Evolutionary conservation across 805 yeast species (phyloP).

Genomic region (Teunomyces panamensis): DNA sequence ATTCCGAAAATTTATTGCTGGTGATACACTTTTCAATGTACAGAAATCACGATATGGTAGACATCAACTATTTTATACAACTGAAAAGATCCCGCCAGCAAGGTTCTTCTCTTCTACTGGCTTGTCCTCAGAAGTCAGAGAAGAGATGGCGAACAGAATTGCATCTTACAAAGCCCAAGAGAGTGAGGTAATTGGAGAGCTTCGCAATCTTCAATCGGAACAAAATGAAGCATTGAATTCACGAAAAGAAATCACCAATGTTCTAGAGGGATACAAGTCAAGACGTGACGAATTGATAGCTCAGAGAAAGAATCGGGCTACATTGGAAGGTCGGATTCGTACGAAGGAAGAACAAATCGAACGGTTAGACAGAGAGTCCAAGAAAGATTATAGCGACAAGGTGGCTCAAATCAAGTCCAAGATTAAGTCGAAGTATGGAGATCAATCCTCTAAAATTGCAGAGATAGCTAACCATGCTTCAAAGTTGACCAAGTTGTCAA

Average conservation of each 20-base stretch:
- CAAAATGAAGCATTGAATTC: conserved; percentile 13
- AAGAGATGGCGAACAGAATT: conserved; percentile 10
- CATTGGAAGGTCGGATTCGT: conserved; percentile 22
- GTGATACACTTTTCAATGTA: conserved; percentile 50
- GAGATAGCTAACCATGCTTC: conserved; percentile 22
- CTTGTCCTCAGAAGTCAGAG: conserved; percentile 25
- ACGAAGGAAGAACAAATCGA: conserved; percentile 25
- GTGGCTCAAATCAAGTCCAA: conserved; percentile 29
- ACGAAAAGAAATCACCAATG: conserved; percentile 9
- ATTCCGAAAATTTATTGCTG: conserved; percentile 60
- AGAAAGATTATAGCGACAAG: conserved; percentile 41
- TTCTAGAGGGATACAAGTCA: conserved; percentile 7
- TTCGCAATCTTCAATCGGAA: conserved; percentile 15
- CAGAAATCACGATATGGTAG: conserved; percentile 63
- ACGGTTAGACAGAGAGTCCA: conserved; percentile 34
- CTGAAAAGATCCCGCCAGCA: conserved; percentile 32
- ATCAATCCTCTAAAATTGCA: conserved; percentile 15
- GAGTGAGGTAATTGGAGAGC: conserved; percentile 10
- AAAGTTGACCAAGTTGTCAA: conserved; percentile 16
- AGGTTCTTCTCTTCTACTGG: conserved; percentile 32
- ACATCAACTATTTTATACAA: conserved; percentile 45
- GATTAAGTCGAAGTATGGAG: conserved; percentile 19
- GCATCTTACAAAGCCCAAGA: conserved; percentile 8
- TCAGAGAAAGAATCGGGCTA: conserved; percentile 14
- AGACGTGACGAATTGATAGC: conserved; percentile 9